phyloP scores from a whole-genome alignment of 257 asterid genomes.

The Paraleonurus japonicus region DNA sequence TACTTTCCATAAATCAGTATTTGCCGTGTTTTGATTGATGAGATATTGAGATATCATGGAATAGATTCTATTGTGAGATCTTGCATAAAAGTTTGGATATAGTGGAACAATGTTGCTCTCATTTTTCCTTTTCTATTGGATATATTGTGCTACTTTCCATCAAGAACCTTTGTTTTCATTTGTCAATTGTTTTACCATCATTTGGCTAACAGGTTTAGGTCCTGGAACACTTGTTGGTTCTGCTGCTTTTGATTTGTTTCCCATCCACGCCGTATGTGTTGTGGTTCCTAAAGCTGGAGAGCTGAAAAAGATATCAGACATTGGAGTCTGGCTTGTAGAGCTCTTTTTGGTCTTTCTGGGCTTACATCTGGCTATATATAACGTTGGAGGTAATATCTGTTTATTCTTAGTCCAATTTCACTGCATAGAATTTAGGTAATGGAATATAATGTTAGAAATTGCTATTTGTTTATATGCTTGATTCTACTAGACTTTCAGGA shows the following conservation, averaged over 20 bases:
- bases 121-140: background rate
- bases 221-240: conserved; percentile 99
- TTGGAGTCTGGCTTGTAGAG: conserved; percentile 96
- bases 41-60: conserved; percentile 1
- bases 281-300: conserved; percentile 94
- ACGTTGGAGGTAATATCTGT: conserved; percentile 62
- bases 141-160: conserved; percentile 1
- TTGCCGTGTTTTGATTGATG: background rate
- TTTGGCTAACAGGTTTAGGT: conserved; percentile 66
- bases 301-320: conserved; percentile 83
- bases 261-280: conserved; percentile 95
- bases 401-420: conserved; percentile 19
- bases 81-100: background rate
- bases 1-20: background rate
- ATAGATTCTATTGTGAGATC: background rate
- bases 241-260: conserved; percentile 96
- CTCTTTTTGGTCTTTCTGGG: conserved; percentile 99
- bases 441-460: background rate
- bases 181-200: conserved; percentile 8
- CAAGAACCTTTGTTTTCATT: conserved; percentile 1
- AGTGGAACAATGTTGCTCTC: background rate
- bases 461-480: background rate
- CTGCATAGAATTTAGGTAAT: background rate
- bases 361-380: conserved; percentile 94
- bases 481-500: background rate